These are phyloP conservation scores for Calonectria pteridis DNA, from an alignment of 2,329 filamentous ascomycete genomes.

Conservation along the genomic window DNA sequence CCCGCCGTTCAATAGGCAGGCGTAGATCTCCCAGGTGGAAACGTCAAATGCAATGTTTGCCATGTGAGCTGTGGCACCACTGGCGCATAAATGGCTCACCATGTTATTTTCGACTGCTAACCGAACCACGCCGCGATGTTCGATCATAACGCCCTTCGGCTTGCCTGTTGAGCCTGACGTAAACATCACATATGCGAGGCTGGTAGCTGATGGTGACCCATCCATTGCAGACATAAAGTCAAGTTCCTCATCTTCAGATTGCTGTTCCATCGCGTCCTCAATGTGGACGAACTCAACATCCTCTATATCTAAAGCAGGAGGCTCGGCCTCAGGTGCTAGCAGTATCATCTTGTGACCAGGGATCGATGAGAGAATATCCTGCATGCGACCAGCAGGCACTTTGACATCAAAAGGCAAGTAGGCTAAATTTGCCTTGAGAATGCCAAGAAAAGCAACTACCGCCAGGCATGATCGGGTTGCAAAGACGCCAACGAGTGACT, in stretches of 20 bases:
- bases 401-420: constrained; percentile 36
- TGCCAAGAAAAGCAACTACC: constrained; percentile 26
- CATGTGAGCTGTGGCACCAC: background rate
- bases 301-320: background rate
- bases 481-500: constrained; percentile 25
- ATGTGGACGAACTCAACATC: constrained; percentile 12
- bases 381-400: constrained; percentile 16
- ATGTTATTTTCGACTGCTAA: background rate
- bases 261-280: background rate
- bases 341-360: constrained; percentile 15
- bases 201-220: background rate
- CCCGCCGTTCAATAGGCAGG: background rate
- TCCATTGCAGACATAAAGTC: background rate
- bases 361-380: constrained; percentile 19
- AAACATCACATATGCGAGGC: background rate
- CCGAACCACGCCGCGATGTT: background rate
- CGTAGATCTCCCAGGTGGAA: background rate
- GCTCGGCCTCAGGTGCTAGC: background rate
- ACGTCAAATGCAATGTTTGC: background rate
- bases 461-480: constrained; percentile 18
- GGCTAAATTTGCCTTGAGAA: constrained; percentile 34
- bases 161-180: background rate
- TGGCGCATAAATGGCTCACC: background rate
- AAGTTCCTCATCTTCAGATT: too few species aligned
- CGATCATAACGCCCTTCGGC: background rate